These are phyloP conservation scores for Debaryomyces singareniensis DNA, from an alignment of 1,139 yeast species.

Conservation along the genomic window DNA sequence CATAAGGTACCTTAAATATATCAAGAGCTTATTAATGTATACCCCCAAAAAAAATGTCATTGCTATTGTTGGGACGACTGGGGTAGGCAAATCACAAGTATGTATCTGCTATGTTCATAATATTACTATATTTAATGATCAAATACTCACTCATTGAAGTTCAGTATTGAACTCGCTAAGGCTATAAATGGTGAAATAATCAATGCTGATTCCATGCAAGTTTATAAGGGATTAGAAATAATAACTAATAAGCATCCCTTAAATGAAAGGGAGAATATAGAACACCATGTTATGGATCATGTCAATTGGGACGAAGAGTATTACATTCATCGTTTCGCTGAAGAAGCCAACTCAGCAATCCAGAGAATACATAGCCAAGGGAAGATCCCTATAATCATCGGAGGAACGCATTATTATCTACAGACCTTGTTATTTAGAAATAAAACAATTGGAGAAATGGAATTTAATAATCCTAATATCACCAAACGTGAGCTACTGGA, in stretches of 20 bases:
- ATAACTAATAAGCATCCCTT: constrained; percentile 92
- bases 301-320: constrained; percentile 77
- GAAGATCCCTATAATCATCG: constrained; percentile 81
- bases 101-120: constrained; percentile 11
- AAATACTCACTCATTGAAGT: constrained; percentile 19
- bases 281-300: constrained; percentile 86
- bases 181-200: constrained; percentile 81
- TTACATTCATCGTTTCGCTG: constrained; percentile 71
- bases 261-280: constrained; percentile 62
- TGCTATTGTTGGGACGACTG: constrained; percentile 91
- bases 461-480: constrained; percentile 3
- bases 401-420: constrained; percentile 93
- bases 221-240: constrained; percentile 63
- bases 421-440: constrained; percentile 71
- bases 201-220: constrained; percentile 97
- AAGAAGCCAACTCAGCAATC: constrained; percentile 58
- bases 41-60: constrained; percentile 38
- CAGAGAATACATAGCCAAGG: constrained; percentile 63
- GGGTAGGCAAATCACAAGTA: constrained; percentile 93
- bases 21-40: constrained; percentile 19
- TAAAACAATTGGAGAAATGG: constrained; percentile 42
- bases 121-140: constrained; percentile 1
- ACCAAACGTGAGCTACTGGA: constrained; percentile 1
- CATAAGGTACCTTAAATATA: constrained; percentile 15
- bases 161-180: constrained; percentile 73